Conservation (phyloP, 2,329 filamentous ascomycete genomes). For the Cryoendolithus antarcticus region DNA sequence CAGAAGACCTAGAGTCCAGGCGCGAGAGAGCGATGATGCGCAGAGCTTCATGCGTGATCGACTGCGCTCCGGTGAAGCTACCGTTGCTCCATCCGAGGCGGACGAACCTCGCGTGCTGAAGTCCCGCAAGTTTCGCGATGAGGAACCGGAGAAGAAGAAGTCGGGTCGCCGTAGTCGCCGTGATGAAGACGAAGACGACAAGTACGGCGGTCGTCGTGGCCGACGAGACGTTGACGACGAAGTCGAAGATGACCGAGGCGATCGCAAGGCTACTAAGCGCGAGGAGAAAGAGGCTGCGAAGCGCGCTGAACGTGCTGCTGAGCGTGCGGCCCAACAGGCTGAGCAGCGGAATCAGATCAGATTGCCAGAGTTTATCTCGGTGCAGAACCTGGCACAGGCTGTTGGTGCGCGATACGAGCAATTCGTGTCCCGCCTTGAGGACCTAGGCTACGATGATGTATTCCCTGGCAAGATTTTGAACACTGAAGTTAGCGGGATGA, state of each 20-base stretch:
- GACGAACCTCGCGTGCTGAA: conserved; percentile 7
- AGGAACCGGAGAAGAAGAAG: conserved; percentile 4
- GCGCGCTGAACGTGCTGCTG: conserved; percentile 14
- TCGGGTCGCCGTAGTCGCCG: conserved; percentile 8
- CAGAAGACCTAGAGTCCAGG: too few species aligned
- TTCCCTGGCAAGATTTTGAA: conserved; percentile 76
- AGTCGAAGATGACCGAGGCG: conserved; percentile 6
- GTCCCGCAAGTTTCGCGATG: conserved; percentile 11
- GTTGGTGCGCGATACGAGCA: conserved; percentile 57
- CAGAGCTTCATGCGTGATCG: too few species aligned
- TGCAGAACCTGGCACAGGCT: conserved; percentile 66
- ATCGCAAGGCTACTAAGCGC: conserved; percentile 7
- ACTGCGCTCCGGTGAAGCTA: too few species aligned
- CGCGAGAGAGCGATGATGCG: too few species aligned
- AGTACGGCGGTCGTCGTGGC: conserved; percentile 12
- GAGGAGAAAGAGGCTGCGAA: conserved; percentile 11
- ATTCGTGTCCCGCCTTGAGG: conserved; percentile 63
- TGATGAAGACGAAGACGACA: conserved; percentile 18
- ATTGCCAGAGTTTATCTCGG: conserved; percentile 82
- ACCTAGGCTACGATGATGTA: conserved; percentile 82
- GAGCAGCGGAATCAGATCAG: conserved; percentile 50
- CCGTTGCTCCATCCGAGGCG: too few species aligned
- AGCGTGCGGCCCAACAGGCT: conserved; percentile 16
- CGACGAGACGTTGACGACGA: conserved; percentile 6
- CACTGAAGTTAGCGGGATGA: conserved; percentile 76